phyloP scores from a whole-genome alignment of 352 stramenopile genomes.

The Phytophthora brassicae region DNA sequence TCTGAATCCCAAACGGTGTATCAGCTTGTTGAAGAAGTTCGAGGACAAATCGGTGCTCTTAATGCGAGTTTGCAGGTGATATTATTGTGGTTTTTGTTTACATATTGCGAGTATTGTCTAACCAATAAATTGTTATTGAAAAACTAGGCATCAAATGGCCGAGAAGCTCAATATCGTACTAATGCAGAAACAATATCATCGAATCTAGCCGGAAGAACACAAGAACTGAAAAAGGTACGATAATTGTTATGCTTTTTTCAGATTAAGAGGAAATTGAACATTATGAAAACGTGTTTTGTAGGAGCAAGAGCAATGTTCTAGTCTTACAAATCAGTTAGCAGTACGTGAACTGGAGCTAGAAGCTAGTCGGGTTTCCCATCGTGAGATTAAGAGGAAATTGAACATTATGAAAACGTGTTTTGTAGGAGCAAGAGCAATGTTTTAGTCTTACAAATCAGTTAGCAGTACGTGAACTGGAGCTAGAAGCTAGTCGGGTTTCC shows the following conservation, averaged over 20 bases:
- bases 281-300: slow-evolving; percentile 9
- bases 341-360: slow-evolving; percentile 41
- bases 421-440: slow-evolving; percentile 29
- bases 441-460: slow-evolving; percentile 29
- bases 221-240: slow-evolving; percentile 33
- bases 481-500: slow-evolving; percentile 34
- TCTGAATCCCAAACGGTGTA: slow-evolving; percentile 32
- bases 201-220: slow-evolving; percentile 8
- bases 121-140: slow-evolving; percentile 1
- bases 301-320: slow-evolving; percentile 23
- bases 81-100: background rate
- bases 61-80: slow-evolving; percentile 35
- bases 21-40: slow-evolving; percentile 33
- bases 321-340: slow-evolving; percentile 31
- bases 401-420: background rate
- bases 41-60: slow-evolving; percentile 25
- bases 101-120: background rate
- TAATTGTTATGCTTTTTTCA: background rate
- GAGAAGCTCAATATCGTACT: slow-evolving; percentile 26
- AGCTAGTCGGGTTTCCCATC: slow-evolving; percentile 34
- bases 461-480: slow-evolving; percentile 38
- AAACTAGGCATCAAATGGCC: slow-evolving; percentile 20
- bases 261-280: background rate
- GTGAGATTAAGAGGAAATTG: too few species aligned
- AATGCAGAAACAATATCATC: slow-evolving; percentile 27